Base-by-base conservation (phyloP, 805 yeast species). In the Pichia nakasei region DNA sequence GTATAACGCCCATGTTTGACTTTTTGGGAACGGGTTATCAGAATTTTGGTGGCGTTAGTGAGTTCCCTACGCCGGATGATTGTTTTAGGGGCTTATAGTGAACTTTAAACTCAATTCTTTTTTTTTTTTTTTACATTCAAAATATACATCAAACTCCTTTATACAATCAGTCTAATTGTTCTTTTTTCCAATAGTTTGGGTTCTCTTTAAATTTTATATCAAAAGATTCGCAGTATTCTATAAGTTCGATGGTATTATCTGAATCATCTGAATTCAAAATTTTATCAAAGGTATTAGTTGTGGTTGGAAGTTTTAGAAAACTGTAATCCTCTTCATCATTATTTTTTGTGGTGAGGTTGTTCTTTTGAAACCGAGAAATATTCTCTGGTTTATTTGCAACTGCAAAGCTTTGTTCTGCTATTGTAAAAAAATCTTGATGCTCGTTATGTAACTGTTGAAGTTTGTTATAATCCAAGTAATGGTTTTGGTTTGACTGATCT, bases 1-100 rank as follows among this genome's bases (percentile, higher is more conserved):
- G 44, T 15, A 24, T 44, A 12, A 37, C 44, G 4, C 39, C 44
- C 9, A 45, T 45, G 44, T 45, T 45, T 45, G 48, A 45, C 20
- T 45, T 45, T 33, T 33, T 45, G 7, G 48, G 48, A 15, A 41
- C 44, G 9, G 44, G 42, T 12, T 39, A 20, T 31, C 47, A 35
- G 22, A 41, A 22, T 11, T 22, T n/a, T 21, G 27, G 33, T 6
- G 34, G 41, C 3, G 12, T 6, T 29, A 6, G 13, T 21, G 47
- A 44, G 18, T 32, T 36, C 2, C 38, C 37, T 15, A 38, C 40
- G 13, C 38, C 48, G 3, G 44, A 45, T 22, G 48, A 45, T 37
- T 45, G 48, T 44, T 45, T 39, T 21, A 41, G 38, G 11, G 27
- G 24, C 21, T 17, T 41, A 26, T 45, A 41, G 13, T 8, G 12